These are phyloP conservation scores for Aspergillus homomorphus DNA, from an alignment of 495 filamentous ascomycete genomes.

Conservation along the genomic window DNA sequence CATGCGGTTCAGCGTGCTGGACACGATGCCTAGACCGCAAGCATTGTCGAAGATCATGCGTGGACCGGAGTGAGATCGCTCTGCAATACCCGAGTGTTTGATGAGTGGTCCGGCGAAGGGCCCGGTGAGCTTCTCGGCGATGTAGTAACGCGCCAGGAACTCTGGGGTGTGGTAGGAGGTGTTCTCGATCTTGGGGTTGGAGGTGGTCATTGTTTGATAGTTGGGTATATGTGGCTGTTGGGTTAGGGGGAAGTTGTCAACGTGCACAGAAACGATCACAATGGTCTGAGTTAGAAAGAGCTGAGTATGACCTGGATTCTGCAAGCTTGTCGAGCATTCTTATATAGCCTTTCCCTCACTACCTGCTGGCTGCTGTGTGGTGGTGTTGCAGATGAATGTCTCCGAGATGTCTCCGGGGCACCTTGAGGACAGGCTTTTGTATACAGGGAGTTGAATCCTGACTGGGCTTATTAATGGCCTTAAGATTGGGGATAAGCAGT, in stretches of 20 bases:
- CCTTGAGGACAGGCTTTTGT: not conserved
- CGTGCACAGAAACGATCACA: no score
- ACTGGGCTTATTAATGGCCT: not conserved
- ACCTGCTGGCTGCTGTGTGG: not conserved
- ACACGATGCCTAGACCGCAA: conserved; percentile 42
- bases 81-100: conserved; percentile 25
- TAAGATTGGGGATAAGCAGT: not conserved
- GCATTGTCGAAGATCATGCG: conserved; percentile 39
- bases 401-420: conserved; percentile 21
- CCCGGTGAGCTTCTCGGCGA: conserved; percentile 32
- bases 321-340: not conserved
- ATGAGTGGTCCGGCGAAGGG: conserved; percentile 30
- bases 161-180: conserved; percentile 3
- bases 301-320: not conserved
- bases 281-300: no score
- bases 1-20: conserved; percentile 25
- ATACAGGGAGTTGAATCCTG: not conserved
- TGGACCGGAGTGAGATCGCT: conserved; percentile 16
- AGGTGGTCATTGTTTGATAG: conserved; percentile 17
- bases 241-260: not conserved
- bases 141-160: conserved; percentile 31
- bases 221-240: conserved; percentile 8
- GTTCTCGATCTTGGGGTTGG: conserved; percentile 19
- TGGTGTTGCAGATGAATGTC: conserved; percentile 15
- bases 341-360: not conserved